Evolutionary conservation across 2,329 filamentous ascomycete species (phyloP).

Genomic region (Claviceps sp.): DNA sequence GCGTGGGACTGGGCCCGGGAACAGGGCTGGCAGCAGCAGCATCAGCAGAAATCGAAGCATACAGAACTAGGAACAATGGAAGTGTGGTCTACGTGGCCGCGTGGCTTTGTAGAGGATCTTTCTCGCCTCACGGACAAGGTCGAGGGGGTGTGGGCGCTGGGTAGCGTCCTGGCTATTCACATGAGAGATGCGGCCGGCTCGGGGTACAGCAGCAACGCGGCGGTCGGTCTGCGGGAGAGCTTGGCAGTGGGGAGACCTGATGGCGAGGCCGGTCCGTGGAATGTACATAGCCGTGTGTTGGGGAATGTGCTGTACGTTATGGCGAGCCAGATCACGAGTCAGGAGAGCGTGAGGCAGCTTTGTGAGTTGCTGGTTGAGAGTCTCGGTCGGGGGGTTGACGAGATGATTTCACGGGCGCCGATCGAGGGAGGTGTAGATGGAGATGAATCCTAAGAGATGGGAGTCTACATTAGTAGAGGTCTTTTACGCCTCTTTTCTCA

Average conservation of each 20-base stretch:
- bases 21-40: slow-evolving; percentile 24
- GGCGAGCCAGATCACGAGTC: slow-evolving; percentile 33
- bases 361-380: slow-evolving; percentile 7
- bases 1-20: slow-evolving; percentile 43
- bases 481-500: too few relatives aligned
- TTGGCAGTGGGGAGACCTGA: slow-evolving; percentile 14
- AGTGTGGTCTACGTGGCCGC: slow-evolving; percentile 60
- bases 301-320: slow-evolving; percentile 48
- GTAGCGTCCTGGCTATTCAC: slow-evolving; percentile 58
- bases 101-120: slow-evolving; percentile 41
- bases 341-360: slow-evolving; percentile 17
- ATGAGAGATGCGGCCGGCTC: slow-evolving; percentile 27
- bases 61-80: neutral
- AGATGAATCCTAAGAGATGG: too few relatives aligned
- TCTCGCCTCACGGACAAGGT: slow-evolving; percentile 41
- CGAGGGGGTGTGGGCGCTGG: slow-evolving; percentile 57
- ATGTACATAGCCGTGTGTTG: slow-evolving; percentile 39
- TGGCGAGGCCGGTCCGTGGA: slow-evolving; percentile 25
- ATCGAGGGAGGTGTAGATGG: neutral
- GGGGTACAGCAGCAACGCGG: slow-evolving; percentile 35
- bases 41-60: neutral
- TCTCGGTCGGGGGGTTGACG: neutral
- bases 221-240: slow-evolving; percentile 26
- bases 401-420: neutral
- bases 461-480: too few relatives aligned